Conservation (phyloP, 495 filamentous ascomycete species). For the Penicillium silybi region DNA sequence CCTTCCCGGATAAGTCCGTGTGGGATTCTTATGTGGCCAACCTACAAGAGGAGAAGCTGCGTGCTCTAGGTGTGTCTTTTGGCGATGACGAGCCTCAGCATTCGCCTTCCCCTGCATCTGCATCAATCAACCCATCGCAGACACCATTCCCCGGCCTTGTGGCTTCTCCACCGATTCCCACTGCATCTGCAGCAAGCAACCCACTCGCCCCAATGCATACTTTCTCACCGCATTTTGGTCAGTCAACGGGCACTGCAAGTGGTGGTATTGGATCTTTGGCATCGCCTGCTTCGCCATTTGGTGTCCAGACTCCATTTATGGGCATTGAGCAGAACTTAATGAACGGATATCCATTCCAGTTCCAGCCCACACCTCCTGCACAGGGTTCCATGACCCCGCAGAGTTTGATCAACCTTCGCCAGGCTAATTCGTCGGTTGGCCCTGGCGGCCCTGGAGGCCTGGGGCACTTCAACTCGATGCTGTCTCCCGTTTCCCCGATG, state of each 20-base stretch:
- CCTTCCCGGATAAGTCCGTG: constrained; percentile 69
- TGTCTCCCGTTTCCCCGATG: constrained; percentile 45
- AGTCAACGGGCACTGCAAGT: constrained; percentile 51
- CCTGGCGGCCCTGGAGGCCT: no score
- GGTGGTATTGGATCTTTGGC: constrained; percentile 56
- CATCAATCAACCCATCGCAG: constrained; percentile 54
- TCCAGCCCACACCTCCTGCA: constrained; percentile 42
- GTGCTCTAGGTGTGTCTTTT: constrained; percentile 79
- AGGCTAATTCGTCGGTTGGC: constrained; percentile 25
- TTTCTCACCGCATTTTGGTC: constrained; percentile 45
- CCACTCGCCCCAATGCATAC: constrained; percentile 32
- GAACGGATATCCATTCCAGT: constrained; percentile 38
- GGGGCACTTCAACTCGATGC: constrained; percentile 38
- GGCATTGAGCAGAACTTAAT: constrained; percentile 39
- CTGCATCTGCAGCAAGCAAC: constrained; percentile 42
- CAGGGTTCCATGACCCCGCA: constrained; percentile 44
- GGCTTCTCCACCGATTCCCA: constrained; percentile 50
- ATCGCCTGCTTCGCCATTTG: constrained; percentile 51
- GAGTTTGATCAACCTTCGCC: constrained; percentile 40
- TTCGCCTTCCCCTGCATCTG: constrained; percentile 72
- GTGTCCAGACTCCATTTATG: constrained; percentile 41
- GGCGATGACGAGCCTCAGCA: constrained; percentile 64
- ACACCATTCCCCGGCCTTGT: constrained; percentile 57
- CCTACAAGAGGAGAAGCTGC: constrained; percentile 83
- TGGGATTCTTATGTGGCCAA: constrained; percentile 82